These are phyloP conservation scores for Phytophthora vignae DNA, from an alignment of 352 stramenopile genomes.

Conservation along the genomic window DNA sequence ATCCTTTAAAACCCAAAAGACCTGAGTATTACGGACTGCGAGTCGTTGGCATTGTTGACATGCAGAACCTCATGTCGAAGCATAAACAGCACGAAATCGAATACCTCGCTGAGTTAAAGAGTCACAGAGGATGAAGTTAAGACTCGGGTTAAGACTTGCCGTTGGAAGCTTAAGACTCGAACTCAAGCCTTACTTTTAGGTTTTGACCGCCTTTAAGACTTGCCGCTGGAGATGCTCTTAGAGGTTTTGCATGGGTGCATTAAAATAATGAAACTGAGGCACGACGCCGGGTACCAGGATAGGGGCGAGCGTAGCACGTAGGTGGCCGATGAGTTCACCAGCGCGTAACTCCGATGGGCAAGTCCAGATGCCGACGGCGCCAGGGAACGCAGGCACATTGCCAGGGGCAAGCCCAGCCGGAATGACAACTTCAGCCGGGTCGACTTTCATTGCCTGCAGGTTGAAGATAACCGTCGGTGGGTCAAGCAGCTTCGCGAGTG, in stretches of 20 bases:
- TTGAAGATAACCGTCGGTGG: background rate
- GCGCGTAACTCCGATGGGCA: background rate
- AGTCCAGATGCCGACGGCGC: background rate
- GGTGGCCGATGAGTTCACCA: background rate
- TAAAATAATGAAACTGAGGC: background rate
- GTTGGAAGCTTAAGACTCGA: too few relatives aligned
- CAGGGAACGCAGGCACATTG: background rate
- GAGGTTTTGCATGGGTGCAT: background rate
- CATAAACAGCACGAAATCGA: too few relatives aligned
- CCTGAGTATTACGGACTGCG: too few relatives aligned
- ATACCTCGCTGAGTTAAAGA: too few relatives aligned
- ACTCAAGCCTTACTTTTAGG: too few relatives aligned
- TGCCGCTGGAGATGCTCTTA: background rate
- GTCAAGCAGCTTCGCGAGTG: background rate
- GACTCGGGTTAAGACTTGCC: too few relatives aligned
- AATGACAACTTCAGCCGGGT: background rate
- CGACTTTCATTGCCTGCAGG: background rate
- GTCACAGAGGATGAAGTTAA: too few relatives aligned
- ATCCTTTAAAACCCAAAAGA: too few relatives aligned
- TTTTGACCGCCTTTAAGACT: too few relatives aligned
- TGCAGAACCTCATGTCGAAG: too few relatives aligned
- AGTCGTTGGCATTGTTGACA: too few relatives aligned
- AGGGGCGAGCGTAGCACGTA: background rate
- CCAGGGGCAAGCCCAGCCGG: background rate
- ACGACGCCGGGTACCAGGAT: background rate